Base-by-base conservation (phyloP, 2,329 filamentous ascomycete species). In the Venturia effusa region DNA sequence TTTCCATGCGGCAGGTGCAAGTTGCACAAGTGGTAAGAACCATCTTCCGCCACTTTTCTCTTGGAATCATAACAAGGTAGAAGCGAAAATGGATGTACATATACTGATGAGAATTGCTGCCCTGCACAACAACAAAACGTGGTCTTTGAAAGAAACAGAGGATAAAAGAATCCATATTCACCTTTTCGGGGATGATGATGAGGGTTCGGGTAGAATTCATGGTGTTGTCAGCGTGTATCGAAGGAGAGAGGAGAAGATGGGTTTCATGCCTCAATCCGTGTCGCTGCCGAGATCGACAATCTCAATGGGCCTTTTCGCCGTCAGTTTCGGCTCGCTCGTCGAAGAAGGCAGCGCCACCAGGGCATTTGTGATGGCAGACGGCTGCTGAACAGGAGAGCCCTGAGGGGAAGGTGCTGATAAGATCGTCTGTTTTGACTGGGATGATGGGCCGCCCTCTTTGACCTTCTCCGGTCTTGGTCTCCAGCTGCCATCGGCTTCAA, bases 401-500 rank as follows among this genome's bases (percentile, higher is more conserved):
- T 57, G 51, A 34, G 34, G 30, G 2, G 27, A n/a, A 32, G 30
- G 27, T 10, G 51, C 30, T 15, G 30, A 34, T 34, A n/a, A 30
- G 34, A 30, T 57, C 51, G 15, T 57, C 51, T 37, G 51, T 57
- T 30, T 57, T 10, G 51, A 57, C 13, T 34, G 51, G n/a, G 51
- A n/a, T 32, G 51, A 57, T 17, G 15, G 19, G 8, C 30, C 51
- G 30, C 15, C 51, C 22, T 57, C 51, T 57, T 34, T 34, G 4
- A 57, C 30, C 34, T 55, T 51, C 61, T 63, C 61, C 13, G 51
- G 67, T 66, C 81, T 83, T 3, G 82, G 74, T 61, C 77, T 78
- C 90, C 89, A 94, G 1, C 74, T 78, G 0, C 89, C 88, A 71
- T 90, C 83, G 1, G 80, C 75, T 22, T 82, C 77, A 1, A 92